These are phyloP conservation scores for Sphagnum contortum DNA, from an alignment of 225 moss, liverwort and hornwort species.

Conservation along the genomic window DNA sequence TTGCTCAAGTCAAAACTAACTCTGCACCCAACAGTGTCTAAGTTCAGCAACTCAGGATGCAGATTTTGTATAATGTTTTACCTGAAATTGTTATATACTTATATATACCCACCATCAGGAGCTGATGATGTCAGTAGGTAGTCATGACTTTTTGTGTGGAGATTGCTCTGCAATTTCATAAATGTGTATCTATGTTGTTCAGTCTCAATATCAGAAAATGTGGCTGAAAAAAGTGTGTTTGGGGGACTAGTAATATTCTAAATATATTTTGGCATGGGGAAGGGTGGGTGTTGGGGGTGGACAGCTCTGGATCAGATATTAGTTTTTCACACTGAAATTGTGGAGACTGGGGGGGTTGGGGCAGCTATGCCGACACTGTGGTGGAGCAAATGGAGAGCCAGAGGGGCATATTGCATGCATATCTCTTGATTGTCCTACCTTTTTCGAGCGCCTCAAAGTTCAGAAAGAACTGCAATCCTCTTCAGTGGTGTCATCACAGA, in stretches of 20 bases:
- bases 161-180: background rate
- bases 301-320: background rate
- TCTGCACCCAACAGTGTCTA: no score
- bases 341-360: background rate
- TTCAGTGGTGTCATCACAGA: conserved; percentile 42
- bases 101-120: no score
- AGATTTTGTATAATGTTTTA: no score
- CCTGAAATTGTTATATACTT: no score
- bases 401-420: conserved; percentile 59
- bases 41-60: no score
- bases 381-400: conserved; percentile 60
- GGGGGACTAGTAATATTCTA: no score
- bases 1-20: background rate
- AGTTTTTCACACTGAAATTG: background rate
- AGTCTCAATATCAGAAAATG: no score
- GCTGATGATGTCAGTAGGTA: no score
- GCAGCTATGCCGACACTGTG: conserved; percentile 94
- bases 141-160: no score
- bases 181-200: background rate
- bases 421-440: conserved; percentile 81
- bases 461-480: conserved; percentile 73
- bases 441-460: conserved; percentile 79
- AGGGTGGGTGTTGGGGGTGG: no score
- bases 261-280: no score
- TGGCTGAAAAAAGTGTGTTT: no score